Evolutionary conservation across 2,329 filamentous ascomycete species (phyloP), one percentile per base, ranked within the genome.

Genomic region (Xylariaceae sp.): DNA sequence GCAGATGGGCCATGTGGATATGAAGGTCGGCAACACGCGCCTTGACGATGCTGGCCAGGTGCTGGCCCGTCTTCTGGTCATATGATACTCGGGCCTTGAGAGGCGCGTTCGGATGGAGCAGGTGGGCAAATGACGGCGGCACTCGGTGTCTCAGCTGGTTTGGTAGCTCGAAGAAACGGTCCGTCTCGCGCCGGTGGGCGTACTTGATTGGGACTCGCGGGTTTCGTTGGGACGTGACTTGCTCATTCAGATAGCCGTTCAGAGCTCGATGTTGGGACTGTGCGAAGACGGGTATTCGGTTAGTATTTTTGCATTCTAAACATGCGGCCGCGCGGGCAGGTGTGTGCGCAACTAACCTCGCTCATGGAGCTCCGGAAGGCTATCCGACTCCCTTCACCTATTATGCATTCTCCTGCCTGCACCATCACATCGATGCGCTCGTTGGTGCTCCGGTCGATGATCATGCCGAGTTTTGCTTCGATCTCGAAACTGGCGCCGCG

Each of bases 301-400:
- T n/a, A n/a, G n/a, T n/a, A n/a, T n/a, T n/a, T n/a, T n/a, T n/a
- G n/a, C n/a, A n/a, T n/a, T n/a, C n/a, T n/a, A n/a, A n/a, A n/a
- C 21, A 24, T 24, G 11, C 21, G 21, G 21, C 21, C n/a, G n/a
- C n/a, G n/a, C n/a, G n/a, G n/a, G n/a, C n/a, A 17, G 11, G 5
- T 15, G 11, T 23, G 14, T 23, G n/a, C 29, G n/a, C 7, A 29
- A 64, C 76, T 62, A 68, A 92, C 87, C 68, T 88, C 79, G 4
- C 85, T 89, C 90, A 97, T 96, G 46, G 81, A 86, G 57, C 88
- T 96, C 52, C 81, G 78, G 55, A 97, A 98, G 0, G 73, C 73
- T 19, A 84, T 71, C 31, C 76, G 73, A 21, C 71, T 68, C 16
- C 71, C 74, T 21, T 78, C 73, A 32, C 70, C 69, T 14, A 94